Conservation (phyloP, 345 rosid species). For the Draba incana region DNA sequence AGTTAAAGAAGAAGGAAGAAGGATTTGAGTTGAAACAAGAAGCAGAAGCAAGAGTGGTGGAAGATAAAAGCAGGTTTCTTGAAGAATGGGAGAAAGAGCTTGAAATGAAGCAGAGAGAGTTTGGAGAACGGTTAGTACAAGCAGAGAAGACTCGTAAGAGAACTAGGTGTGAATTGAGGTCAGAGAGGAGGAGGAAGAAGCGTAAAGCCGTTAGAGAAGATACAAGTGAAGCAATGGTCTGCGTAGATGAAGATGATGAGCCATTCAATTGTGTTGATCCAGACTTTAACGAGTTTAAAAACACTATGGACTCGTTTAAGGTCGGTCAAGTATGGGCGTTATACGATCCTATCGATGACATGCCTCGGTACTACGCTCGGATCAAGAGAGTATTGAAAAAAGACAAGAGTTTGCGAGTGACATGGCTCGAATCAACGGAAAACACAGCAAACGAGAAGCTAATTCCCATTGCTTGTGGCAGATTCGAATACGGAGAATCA, state of each 20-base stretch:
- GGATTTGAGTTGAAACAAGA: slow-evolving; percentile 1
- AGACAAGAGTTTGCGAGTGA: slow-evolving; percentile 53
- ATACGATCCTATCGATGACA: slow-evolving; percentile 66
- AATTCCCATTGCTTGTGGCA: slow-evolving; percentile 70
- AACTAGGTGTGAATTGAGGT: background rate
- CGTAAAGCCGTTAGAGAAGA: background rate
- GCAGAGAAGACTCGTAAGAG: slow-evolving; percentile 7
- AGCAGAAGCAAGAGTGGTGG: slow-evolving; percentile 1
- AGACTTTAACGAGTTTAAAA: slow-evolving; percentile 66
- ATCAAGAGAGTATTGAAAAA: slow-evolving; percentile 50
- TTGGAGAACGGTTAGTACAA: background rate
- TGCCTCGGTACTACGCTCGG: slow-evolving; percentile 82
- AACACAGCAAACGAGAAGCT: slow-evolving; percentile 9
- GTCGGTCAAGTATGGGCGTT: slow-evolving; percentile 75
- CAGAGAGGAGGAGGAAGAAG: background rate
- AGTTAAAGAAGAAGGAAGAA: slow-evolving; percentile 24
- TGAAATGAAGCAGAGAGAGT: slow-evolving; percentile 1
- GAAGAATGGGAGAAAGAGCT: slow-evolving; percentile 2
- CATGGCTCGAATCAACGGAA: slow-evolving; percentile 64
- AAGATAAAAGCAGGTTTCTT: background rate
- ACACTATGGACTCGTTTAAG: slow-evolving; percentile 50
- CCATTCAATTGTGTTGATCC: slow-evolving; percentile 55
- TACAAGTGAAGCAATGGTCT: slow-evolving; percentile 10
- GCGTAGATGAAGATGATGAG: slow-evolving; percentile 23
- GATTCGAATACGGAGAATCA: slow-evolving; percentile 43